A percentile compares a stretch with the other conserved stretches of the same genome.
Evolutionary conservation across 495 filamentous ascomycete genomes (phyloP).

Genomic region (Aspergillus haitiensis): DNA sequence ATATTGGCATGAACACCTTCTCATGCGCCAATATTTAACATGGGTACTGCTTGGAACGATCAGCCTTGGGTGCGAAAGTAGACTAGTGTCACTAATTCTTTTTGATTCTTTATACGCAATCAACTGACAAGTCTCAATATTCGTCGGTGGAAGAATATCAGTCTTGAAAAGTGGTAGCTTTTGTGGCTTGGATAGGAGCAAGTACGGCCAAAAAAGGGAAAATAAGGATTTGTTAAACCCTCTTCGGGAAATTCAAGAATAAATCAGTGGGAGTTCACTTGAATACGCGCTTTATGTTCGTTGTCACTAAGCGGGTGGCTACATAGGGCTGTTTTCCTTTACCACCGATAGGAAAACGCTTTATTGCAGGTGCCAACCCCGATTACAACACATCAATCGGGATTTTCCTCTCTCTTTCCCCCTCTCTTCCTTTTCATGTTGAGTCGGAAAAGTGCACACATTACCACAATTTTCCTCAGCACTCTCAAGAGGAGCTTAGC

Average conservation of each 20-base stretch:
- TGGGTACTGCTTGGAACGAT: slow-evolving; percentile 18
- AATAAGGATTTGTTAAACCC: neutral
- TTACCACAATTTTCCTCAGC: too few relatives aligned
- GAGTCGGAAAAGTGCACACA: too few relatives aligned
- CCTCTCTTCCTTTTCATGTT: too few relatives aligned
- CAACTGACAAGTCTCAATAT: slow-evolving; percentile 19
- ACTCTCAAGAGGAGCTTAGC: too few relatives aligned
- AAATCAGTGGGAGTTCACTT: slow-evolving; percentile 1
- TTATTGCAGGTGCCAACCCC: slow-evolving; percentile 17
- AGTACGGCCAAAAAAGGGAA: slow-evolving; percentile 1
- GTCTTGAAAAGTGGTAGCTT: slow-evolving; percentile 10
- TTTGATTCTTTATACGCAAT: slow-evolving; percentile 11
- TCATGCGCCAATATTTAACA: slow-evolving; percentile 9
- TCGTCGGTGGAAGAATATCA: neutral
- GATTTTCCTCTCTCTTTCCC: too few relatives aligned
- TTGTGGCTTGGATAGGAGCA: slow-evolving; percentile 12
- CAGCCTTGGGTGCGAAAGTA: slow-evolving; percentile 3
- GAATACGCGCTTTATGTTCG: slow-evolving; percentile 15
- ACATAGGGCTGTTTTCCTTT: slow-evolving; percentile 27
- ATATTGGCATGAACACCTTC: slow-evolving; percentile 8
- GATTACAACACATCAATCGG: slow-evolving; percentile 8
- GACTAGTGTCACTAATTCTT: slow-evolving; percentile 6
- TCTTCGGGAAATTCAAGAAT: neutral
- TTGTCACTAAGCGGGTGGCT: slow-evolving; percentile 17
- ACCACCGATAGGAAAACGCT: neutral